Base-by-base conservation (phyloP, 2,329 filamentous ascomycete species). In the Teratosphaeriaceae sp. region DNA sequence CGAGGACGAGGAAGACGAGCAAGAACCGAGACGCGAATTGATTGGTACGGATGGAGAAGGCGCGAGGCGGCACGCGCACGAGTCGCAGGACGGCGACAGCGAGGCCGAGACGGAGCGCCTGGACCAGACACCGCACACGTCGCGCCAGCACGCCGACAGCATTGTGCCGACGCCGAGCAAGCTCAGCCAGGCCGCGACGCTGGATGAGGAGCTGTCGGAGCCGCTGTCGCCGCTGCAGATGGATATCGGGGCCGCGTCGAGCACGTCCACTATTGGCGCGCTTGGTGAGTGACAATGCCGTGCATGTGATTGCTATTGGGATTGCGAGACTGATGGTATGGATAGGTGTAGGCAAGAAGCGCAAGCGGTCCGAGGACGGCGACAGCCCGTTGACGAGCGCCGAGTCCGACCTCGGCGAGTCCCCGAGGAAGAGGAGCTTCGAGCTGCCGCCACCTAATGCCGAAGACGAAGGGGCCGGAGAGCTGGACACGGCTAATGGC, bases 31-130 rank as follows among this genome's bases (percentile, higher is more conserved):
- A 49, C 27, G 29, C 35, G 13, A 20, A 23, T 15, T n/a, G n/a
- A 24, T 33, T 26, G 29, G 37, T 16, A 23, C 34, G 15, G 39
- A 37, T 15, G 29, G 34, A 33, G 16, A 38, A 34, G 21, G 11
- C 12, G 49, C 45, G 42, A 38, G 47, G 26, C 45, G 43, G 9
- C 31, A 47, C 15, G 51, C 46, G 43, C 42, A 49, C 22, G 43
- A 39, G 13, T 29, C 48, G 18, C 42, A 56, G 9, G 58, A 82
- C 40, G 74, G 76, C 43, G 81, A 85, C 55, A 84, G 89, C 3
- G 90, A 97, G 66, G 90, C 90, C 24, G 90, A 96, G 67, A 97
- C 90, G 1, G 89, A 96, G 67, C 82, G 92, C 46, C 75, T 98
- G 47, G 92, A 92, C 60, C 82, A 85, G 59, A 94, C 62, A 38